A percentile compares a stretch with the other conserved stretches of the same genome.
phyloP scores from a whole-genome alignment of 179 eudicot genomes.

The Carnegiea gigantea region DNA sequence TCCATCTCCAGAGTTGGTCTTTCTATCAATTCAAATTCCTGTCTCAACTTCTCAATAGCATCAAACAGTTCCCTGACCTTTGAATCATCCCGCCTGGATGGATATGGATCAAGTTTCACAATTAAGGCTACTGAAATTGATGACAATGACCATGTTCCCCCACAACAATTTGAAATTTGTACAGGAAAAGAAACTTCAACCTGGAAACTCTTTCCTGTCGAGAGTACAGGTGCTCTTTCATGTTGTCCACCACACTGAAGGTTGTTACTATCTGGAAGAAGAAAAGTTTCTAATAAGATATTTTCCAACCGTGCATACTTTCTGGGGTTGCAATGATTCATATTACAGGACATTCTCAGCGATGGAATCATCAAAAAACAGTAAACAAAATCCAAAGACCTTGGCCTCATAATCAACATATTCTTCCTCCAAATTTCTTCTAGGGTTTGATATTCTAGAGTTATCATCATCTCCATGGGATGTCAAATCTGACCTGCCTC shows the following conservation, averaged over 20 bases:
- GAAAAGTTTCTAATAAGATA: constrained; percentile 1
- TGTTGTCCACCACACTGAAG: constrained; percentile 96
- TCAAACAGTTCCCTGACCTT: constrained; percentile 72
- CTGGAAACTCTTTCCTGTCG: constrained; percentile 63
- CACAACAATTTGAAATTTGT: neutral
- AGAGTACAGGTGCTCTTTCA: constrained; percentile 85
- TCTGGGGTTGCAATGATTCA: neutral
- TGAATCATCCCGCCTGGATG: constrained; percentile 71
- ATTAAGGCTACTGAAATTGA: neutral
- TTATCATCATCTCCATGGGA: constrained; percentile 45
- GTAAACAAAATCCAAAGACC: constrained; percentile 39
- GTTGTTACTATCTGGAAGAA: constrained; percentile 77
- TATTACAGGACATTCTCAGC: neutral
- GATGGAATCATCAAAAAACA: neutral
- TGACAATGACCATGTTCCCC: neutral
- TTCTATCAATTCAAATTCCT: constrained; percentile 77
- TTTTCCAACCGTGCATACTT: neutral
- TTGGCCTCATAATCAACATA: constrained; percentile 84
- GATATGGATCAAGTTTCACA: constrained; percentile 13
- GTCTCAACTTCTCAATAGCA: constrained; percentile 66
- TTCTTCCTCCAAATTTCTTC: constrained; percentile 87
- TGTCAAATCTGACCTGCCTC: constrained; percentile 43
- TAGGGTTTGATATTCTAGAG: constrained; percentile 50
- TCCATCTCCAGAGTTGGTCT: constrained; percentile 80
- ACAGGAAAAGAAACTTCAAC: constrained; percentile 30